Evolutionary conservation across 129 eudicot species (phyloP).

Genomic region (Cynara cardunculus): DNA sequence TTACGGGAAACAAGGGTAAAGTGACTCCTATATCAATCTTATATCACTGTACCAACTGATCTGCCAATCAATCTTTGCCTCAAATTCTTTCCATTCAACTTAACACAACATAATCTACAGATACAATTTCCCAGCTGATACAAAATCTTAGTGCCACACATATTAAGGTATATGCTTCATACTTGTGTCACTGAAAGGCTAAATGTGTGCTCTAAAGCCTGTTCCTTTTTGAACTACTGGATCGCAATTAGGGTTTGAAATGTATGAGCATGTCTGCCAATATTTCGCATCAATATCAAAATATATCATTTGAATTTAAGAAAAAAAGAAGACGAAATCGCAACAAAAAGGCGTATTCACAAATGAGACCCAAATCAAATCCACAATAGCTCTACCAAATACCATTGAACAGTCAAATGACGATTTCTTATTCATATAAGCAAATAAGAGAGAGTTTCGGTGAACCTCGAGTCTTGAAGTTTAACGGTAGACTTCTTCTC

Average conservation of each 20-base stretch:
- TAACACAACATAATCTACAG: neutral
- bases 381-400: neutral
- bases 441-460: neutral
- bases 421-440: neutral
- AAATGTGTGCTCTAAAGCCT: neutral
- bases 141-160: neutral
- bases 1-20: neutral
- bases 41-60: neutral
- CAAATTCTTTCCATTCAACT: neutral
- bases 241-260: slow-evolving; percentile 22
- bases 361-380: neutral
- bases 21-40: neutral
- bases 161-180: neutral
- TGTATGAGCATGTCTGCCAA: neutral
- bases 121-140: slow-evolving; percentile 7
- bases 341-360: neutral
- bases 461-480: slow-evolving; percentile 76
- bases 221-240: neutral
- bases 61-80: neutral
- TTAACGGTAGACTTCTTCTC: slow-evolving; percentile 84
- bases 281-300: neutral
- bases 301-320: neutral
- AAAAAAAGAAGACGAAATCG: neutral
- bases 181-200: neutral
- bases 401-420: slow-evolving; percentile 4